phyloP scores from a whole-genome alignment of 169 alveolate genomes.

The Cryptosporidium xiaoi region DNA sequence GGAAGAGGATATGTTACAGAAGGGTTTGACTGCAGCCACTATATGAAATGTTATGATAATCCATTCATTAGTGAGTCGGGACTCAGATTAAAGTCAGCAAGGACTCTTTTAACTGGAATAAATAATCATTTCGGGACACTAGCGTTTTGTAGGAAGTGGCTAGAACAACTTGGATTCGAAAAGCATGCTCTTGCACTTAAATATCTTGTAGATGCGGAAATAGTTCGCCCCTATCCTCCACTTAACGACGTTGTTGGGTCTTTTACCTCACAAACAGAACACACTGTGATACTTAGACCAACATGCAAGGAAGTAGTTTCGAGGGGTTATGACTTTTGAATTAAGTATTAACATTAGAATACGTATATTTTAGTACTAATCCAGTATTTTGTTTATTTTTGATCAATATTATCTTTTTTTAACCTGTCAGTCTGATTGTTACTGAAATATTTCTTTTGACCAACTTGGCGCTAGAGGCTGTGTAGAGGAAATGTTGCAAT shows the following conservation, averaged over 20 bases:
- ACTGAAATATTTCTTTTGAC: too few relatives aligned
- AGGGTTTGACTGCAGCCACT: conserved; percentile 94
- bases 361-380: too few relatives aligned
- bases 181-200: conserved; percentile 94
- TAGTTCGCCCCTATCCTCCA: conserved; percentile 99
- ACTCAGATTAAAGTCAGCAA: conserved; percentile 90
- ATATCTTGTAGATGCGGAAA: conserved; percentile 94
- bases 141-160: conserved; percentile 99
- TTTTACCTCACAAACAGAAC: conserved; percentile 99
- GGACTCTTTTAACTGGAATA: conserved; percentile 91
- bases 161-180: conserved; percentile 95
- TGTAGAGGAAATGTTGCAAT: too few relatives aligned
- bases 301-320: conserved; percentile 97
- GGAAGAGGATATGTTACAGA: conserved; percentile 95
- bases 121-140: conserved; percentile 96
- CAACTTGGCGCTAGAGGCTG: too few relatives aligned
- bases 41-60: conserved; percentile 95
- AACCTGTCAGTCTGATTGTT: too few relatives aligned
- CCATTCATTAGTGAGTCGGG: conserved; percentile 85
- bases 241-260: conserved; percentile 95
- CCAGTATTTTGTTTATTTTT: too few relatives aligned
- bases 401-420: too few relatives aligned
- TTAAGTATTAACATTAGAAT: too few relatives aligned
- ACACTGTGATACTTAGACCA: conserved; percentile 96
- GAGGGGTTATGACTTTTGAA: conserved; percentile 97